Percentiles rank a stretch among this genome's conserved stretches.
phyloP scores from a whole-genome alignment of 768 basidiomycete genomes.

The Lentinula detonsa region DNA sequence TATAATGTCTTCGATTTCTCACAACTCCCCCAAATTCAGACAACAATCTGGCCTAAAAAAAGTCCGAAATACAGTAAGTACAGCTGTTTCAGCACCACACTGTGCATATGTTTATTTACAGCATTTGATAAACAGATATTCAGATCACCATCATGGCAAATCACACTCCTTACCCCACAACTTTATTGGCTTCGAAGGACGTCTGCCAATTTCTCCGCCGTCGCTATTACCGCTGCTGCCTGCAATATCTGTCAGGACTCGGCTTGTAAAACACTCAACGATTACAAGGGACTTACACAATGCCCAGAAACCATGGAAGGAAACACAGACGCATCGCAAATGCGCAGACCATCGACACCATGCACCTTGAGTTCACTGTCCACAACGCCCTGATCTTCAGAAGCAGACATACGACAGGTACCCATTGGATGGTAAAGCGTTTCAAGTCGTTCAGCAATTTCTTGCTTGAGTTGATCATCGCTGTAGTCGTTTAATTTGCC shows the following conservation, averaged over 20 bases:
- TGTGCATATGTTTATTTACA: no score
- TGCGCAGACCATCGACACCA: conserved; percentile 34
- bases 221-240: conserved; percentile 23
- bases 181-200: conserved; percentile 15
- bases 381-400: conserved; percentile 35
- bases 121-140: no score
- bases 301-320: conserved; percentile 36
- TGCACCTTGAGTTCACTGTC: conserved; percentile 37
- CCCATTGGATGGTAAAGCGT: conserved; percentile 41
- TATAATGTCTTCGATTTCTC: no score
- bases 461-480: conserved; percentile 32
- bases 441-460: conserved; percentile 33
- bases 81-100: no score
- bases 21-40: no score
- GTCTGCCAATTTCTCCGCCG: conserved; percentile 29
- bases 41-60: no score
- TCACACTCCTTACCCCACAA: no score
- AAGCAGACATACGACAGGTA: conserved; percentile 40
- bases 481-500: conserved; percentile 24
- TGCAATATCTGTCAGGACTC: conserved; percentile 1
- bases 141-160: no score
- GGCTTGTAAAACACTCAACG: conserved; percentile 13
- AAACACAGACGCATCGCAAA: conserved; percentile 37
- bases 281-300: conserved; percentile 23
- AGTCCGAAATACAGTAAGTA: no score